Base-by-base conservation (phyloP, 352 stramenopile species). In the Phytophthora rubi region DNA sequence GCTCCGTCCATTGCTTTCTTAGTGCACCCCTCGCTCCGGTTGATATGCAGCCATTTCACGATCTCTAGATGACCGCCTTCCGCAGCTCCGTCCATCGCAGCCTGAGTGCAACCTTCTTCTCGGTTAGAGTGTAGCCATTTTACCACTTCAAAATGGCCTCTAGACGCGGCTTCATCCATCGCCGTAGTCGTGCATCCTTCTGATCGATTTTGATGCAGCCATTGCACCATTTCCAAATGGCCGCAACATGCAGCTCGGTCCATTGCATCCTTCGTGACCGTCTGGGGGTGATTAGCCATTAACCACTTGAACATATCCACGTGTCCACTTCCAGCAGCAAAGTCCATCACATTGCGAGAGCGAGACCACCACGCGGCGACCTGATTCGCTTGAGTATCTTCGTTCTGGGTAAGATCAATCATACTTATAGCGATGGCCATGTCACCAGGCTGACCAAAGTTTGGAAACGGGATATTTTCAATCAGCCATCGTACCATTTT, bases 271-370 rank as follows among this genome's bases (percentile, higher is more conserved):
- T 26, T 53, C 2, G 47, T 53, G 18, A 49, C 16, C 6, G 9
- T 23, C 4, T 23, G 42, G 4, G n/a, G 39, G 23, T 44, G 39
- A 45, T 44, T 63, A 7, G 44, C 23, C 39, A 33, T 10, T 4
- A 63, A 15, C 56, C 56, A 63, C 26, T 63, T 54, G n/a, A 63
- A 30, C 26, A 63, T 54, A 45, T 58, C 52, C 6, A 58, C 15
- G 4, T 4, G 13, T 26, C 49, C 52, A 42, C 52, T 44, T 49
- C 26, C 37, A 52, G 13, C 39, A 28, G 39, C 55, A 30, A 12
- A 4, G 55, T n/a, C 16, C 37, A 62, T 53, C 39, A 62, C 37
- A 42, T 37, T 26, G 13, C 3, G 21, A 16, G 37, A 62, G 13
- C 26, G 55, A 62, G 39, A n/a, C 55, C 37, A 62, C 55, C 37